A percentile compares a stretch with the other conserved stretches of the same genome.
These are phyloP conservation scores for Pythium vanterpoolii DNA, from an alignment of 352 stramenopile species.

Conservation along the genomic window DNA sequence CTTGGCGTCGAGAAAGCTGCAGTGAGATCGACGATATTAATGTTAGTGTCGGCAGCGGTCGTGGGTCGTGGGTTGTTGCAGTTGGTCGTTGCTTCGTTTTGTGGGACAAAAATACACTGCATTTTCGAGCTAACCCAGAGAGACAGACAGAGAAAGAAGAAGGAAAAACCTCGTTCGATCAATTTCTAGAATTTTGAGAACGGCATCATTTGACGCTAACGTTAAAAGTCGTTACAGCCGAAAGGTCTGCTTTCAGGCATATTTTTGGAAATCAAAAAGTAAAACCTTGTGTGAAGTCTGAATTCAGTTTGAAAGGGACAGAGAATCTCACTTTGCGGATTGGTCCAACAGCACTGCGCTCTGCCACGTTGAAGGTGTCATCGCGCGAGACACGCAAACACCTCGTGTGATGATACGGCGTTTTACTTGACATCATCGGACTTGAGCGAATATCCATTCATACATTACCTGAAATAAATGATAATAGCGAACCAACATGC, in stretches of 20 bases:
- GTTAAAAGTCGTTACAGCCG: too few relatives aligned
- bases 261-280: background rate
- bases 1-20: background rate
- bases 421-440: background rate
- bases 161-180: slow-evolving; percentile 5
- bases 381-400: slow-evolving; percentile 6
- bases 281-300: background rate
- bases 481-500: background rate
- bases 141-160: background rate
- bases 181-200: slow-evolving; percentile 3
- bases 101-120: slow-evolving; percentile 1
- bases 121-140: background rate
- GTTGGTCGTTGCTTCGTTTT: slow-evolving; percentile 7
- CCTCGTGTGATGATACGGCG: background rate
- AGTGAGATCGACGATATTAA: background rate
- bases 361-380: slow-evolving; percentile 26
- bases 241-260: too few relatives aligned
- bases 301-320: slow-evolving; percentile 3
- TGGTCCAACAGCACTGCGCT: background rate
- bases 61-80: slow-evolving; percentile 8
- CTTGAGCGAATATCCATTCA: background rate
- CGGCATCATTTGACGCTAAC: too few relatives aligned
- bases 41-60: background rate
- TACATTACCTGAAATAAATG: background rate
- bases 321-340: slow-evolving; percentile 3